Evolutionary conservation across 306 rosid genomes (phyloP).

Genomic region (Spatholobus suberectus): DNA sequence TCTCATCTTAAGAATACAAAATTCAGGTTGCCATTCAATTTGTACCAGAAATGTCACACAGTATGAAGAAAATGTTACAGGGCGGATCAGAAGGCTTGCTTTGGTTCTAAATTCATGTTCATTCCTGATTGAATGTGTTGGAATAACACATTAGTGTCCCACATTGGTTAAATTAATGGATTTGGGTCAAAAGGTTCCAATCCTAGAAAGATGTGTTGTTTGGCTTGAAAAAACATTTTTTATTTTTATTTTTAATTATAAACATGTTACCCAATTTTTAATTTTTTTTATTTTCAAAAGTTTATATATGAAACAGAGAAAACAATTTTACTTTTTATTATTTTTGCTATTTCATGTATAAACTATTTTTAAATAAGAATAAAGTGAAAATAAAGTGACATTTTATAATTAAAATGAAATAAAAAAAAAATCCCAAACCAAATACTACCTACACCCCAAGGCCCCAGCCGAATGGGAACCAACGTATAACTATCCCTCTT

Average conservation of each 20-base stretch:
- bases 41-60: background rate
- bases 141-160: background rate
- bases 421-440: background rate
- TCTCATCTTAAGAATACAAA: background rate
- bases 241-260: background rate
- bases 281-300: background rate
- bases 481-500: background rate
- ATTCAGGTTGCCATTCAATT: constrained; percentile 14
- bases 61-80: background rate
- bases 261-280: background rate
- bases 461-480: background rate
- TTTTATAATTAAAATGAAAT: background rate
- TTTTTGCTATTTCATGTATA: background rate
- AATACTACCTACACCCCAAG: background rate
- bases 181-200: background rate
- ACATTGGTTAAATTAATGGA: background rate
- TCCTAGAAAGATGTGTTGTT: background rate
- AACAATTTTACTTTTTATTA: background rate
- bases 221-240: background rate
- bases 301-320: background rate
- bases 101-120: background rate
- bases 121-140: background rate
- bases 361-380: background rate
- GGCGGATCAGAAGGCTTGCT: constrained; percentile 13
- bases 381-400: background rate